These are phyloP conservation scores for Pleodorina starrii DNA, from an alignment of 139 green algal genomes.

Conservation along the genomic window DNA sequence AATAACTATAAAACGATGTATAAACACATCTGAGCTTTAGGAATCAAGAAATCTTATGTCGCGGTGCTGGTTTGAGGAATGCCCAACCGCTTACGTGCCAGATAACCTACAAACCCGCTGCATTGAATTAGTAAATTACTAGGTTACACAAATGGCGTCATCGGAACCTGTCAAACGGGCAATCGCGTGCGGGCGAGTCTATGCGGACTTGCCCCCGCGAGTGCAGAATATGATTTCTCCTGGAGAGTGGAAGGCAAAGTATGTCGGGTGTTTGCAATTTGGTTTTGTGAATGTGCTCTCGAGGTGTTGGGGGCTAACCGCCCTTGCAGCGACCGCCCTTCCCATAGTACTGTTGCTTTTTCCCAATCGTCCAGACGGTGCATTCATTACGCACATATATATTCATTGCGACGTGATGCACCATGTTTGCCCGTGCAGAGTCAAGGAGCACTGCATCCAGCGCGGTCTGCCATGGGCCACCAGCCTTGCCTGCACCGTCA, in stretches of 20 bases:
- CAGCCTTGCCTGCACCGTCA: constrained; percentile 74
- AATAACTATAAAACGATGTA: too few species aligned
- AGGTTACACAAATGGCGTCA: constrained; percentile 19
- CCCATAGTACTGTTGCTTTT: too few species aligned
- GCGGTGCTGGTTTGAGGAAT: too few species aligned
- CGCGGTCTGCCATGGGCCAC: constrained; percentile 78
- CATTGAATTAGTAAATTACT: not conserved
- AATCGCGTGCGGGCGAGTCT: constrained; percentile 54
- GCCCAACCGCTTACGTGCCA: too few species aligned
- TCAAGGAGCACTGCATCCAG: constrained; percentile 89
- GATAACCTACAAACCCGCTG: too few species aligned
- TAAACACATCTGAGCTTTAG: too few species aligned
- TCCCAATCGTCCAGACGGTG: not conserved
- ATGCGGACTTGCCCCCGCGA: constrained; percentile 80
- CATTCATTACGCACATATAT: not conserved
- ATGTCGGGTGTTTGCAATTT: not conserved
- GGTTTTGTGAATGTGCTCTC: too few species aligned
- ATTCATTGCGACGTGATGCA: not conserved
- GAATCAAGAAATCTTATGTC: too few species aligned
- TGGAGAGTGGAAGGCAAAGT: constrained; percentile 69
- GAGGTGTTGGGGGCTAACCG: too few species aligned
- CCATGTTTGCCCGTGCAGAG: constrained; percentile 63
- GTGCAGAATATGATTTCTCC: constrained; percentile 66
- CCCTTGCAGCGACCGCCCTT: too few species aligned
- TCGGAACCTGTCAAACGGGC: not conserved